A percentile compares a stretch with the other conserved stretches of the same genome.
Conservation (phyloP, 2,329 filamentous ascomycete genomes). For the Westerdykella sp. region DNA sequence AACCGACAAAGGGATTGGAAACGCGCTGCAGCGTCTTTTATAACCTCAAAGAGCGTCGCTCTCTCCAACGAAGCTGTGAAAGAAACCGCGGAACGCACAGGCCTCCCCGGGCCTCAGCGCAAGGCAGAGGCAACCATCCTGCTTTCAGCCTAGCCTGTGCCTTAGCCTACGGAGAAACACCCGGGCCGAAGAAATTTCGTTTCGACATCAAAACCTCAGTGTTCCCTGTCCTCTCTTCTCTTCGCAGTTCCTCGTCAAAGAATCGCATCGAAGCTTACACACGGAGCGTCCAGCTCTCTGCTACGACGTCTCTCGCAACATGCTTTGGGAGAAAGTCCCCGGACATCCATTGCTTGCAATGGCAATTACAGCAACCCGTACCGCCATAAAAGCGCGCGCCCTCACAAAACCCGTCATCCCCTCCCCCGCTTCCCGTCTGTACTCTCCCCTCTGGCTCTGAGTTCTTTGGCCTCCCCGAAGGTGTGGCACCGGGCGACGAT, state of each 20-base stretch:
- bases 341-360: slow-evolving; percentile 62
- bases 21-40: no score
- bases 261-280: slow-evolving; percentile 99
- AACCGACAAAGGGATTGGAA: no score
- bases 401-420: slow-evolving; percentile 48
- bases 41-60: no score
- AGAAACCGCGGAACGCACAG: no score
- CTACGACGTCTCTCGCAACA: slow-evolving; percentile 28
- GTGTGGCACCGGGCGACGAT: slow-evolving; percentile 68
- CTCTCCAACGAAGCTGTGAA: no score
- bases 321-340: slow-evolving; percentile 99
- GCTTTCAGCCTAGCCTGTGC: slow-evolving; percentile 21
- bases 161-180: slow-evolving; percentile 14
- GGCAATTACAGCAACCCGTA: slow-evolving; percentile 81
- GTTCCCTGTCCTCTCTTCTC: not conserved
- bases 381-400: slow-evolving; percentile 98
- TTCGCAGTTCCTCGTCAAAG: slow-evolving; percentile 88
- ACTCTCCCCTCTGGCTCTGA: slow-evolving; percentile 39
- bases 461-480: slow-evolving; percentile 20
- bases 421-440: slow-evolving; percentile 47
- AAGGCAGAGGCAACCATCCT: slow-evolving; percentile 14
- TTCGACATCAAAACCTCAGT: slow-evolving; percentile 13
- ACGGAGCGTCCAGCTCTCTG: slow-evolving; percentile 53
- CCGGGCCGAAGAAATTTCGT: slow-evolving; percentile 1
- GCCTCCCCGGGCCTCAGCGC: no score